A percentile compares a stretch with the other conserved stretches of the same genome.
These are phyloP conservation scores for Rhododendron williamsianum DNA, from an alignment of 148 eudicot species.

Conservation along the genomic window DNA sequence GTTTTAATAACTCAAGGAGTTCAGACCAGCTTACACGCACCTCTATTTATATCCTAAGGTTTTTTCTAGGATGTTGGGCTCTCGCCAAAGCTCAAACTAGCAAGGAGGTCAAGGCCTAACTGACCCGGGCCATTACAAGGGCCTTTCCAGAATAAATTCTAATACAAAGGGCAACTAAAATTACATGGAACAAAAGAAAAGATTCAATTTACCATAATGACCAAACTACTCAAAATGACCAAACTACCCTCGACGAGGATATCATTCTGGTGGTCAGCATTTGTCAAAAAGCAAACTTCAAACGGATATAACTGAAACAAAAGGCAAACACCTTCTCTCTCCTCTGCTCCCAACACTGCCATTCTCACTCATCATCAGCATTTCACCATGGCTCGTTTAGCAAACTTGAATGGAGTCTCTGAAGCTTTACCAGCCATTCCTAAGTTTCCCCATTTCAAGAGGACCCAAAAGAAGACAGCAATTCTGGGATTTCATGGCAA, in stretches of 20 bases:
- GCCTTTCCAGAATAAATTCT: no score
- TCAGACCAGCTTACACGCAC: no score
- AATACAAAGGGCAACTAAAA: no score
- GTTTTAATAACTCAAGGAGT: no score
- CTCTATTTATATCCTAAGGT: no score
- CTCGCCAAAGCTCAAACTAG: neutral
- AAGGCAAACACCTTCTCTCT: neutral
- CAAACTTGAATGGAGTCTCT: conserved; percentile 49
- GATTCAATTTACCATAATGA: neutral
- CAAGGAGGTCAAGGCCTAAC: neutral
- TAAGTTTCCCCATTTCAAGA: conserved; percentile 23
- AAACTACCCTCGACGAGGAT: conserved; percentile 30
- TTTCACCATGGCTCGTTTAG: conserved; percentile 38
- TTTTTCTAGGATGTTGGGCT: no score
- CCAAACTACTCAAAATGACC: neutral
- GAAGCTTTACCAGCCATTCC: conserved; percentile 40
- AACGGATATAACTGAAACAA: conserved; percentile 4
- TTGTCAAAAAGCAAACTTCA: conserved; percentile 21
- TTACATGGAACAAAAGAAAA: neutral
- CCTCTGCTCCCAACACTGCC: neutral
- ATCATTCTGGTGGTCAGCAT: conserved; percentile 57
- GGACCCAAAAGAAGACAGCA: conserved; percentile 19
- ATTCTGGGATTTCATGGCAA: conserved; percentile 22
- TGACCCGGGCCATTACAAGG: no score
- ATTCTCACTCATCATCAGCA: conserved; percentile 12